Evolutionary conservation across 2,329 filamentous ascomycete genomes (phyloP).

Genomic region (Emergomyces orientalis): DNA sequence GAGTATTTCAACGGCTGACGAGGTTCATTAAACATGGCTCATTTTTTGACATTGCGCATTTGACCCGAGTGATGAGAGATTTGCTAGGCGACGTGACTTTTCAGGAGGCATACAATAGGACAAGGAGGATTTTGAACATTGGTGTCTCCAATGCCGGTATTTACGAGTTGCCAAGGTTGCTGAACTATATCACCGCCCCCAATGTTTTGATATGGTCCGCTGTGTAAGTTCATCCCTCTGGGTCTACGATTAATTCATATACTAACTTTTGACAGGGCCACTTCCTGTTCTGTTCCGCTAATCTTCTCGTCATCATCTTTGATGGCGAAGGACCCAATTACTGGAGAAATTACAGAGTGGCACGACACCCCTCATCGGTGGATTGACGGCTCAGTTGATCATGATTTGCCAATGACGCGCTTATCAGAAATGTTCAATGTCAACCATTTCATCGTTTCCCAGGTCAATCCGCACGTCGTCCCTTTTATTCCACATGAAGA

Average conservation of each 20-base stretch:
- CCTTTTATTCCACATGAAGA: constrained; percentile 75
- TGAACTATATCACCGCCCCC: constrained; percentile 89
- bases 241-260: not conserved
- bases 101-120: constrained; percentile 92
- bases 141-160: constrained; percentile 81
- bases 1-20: constrained; percentile 58
- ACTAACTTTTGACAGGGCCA: constrained; percentile 45
- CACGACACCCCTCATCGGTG: constrained; percentile 75
- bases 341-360: constrained; percentile 70
- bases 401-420: constrained; percentile 82
- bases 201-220: constrained; percentile 96
- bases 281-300: constrained; percentile 84
- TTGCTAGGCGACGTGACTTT: constrained; percentile 87
- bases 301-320: constrained; percentile 72
- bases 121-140: constrained; percentile 83
- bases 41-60: constrained; percentile 74
- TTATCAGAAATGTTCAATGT: constrained; percentile 95
- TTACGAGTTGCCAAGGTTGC: constrained; percentile 73
- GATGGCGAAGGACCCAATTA: constrained; percentile 74
- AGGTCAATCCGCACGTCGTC: constrained; percentile 90
- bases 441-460: constrained; percentile 95
- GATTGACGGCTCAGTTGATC: constrained; percentile 93
- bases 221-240: constrained; percentile 45
- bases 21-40: constrained; percentile 71
- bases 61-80: constrained; percentile 69